Evolutionary conservation across 352 stramenopile genomes (phyloP), one percentile per base, ranked within the genome.

Genomic region (Plasmopara viticola): DNA sequence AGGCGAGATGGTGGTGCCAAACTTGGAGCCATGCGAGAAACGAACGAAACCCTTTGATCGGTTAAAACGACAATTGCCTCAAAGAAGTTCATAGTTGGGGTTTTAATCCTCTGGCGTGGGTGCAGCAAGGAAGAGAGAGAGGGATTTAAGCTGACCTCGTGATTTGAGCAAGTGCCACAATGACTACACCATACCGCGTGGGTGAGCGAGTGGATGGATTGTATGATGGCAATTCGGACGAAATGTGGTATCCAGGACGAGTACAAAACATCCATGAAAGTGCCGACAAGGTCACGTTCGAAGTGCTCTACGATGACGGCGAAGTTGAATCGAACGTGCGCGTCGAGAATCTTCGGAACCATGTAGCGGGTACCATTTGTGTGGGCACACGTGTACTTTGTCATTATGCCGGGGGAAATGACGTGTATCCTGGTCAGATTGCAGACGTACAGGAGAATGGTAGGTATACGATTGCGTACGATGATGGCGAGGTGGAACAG

Each of bases 301-400:
- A 84, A 48, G 65, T 90, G 30, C 61, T 81, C 14, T 91, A 94
- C 55, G 79, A 94, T 46, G 84, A 90, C 30, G 81, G 80, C 55
- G 77, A 92, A 51, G 48, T 73, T 14, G 78, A 90, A 60, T 45
- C 41, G 18, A 37, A 64, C 31, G 78, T 92, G 8, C 31, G 44
- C 1, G 17, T 52, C 6, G 37, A 70, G 42, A 85, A 60, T 25
- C 53, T 93, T 33, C 74, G 83, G 1, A 33, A 46, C 4, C 83
- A 93, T 44, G 54, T 70, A 4, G 15, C 44, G 20, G 83, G 80
- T n/a, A 93, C 80, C n/a, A 75, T 90, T 51, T 83, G 72, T 46
- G 67, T 79, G 45, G 83, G 80, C 51, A 85, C 83, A 14, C 72
- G 83, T 15, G 80, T 93, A 17, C 64, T 84, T 48, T 71, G 66